phyloP scores from a whole-genome alignment of 306 rosid species.

The Mimosa pudica region DNA sequence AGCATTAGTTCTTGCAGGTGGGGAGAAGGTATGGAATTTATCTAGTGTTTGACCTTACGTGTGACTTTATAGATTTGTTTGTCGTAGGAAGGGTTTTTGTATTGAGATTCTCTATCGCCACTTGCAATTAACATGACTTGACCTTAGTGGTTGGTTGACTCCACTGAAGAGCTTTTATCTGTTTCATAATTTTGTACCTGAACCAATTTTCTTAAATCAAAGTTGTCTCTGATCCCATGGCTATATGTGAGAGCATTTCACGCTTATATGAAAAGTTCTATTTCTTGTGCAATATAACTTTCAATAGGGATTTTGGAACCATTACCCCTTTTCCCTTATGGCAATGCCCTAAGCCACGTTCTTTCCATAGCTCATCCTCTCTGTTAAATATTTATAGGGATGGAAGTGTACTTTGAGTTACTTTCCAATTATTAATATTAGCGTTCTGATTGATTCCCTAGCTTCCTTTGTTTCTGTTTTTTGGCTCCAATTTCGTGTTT shows the following conservation, averaged over 20 bases:
- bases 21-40: slow-evolving; percentile 70
- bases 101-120: slow-evolving; percentile 21
- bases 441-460: slow-evolving; percentile 4
- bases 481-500: slow-evolving; percentile 21
- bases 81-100: not conserved
- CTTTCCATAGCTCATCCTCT: not conserved
- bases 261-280: not conserved
- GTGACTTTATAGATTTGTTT: slow-evolving; percentile 17
- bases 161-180: not conserved
- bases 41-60: slow-evolving; percentile 16
- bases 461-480: not conserved
- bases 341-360: not conserved
- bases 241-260: not conserved
- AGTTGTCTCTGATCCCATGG: slow-evolving; percentile 2
- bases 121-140: not conserved
- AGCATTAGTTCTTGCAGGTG: slow-evolving; percentile 88
- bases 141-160: slow-evolving; percentile 15
- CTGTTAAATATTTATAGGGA: not conserved
- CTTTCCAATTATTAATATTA: slow-evolving; percentile 9
- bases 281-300: not conserved
- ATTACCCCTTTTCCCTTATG: not conserved
- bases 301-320: not conserved
- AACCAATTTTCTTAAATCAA: not conserved
- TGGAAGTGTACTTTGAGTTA: not conserved
- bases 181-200: not conserved